Evolutionary conservation across 1,284 basidiomycete genomes (phyloP).

Genomic region (Rhodotorula sp.): DNA sequence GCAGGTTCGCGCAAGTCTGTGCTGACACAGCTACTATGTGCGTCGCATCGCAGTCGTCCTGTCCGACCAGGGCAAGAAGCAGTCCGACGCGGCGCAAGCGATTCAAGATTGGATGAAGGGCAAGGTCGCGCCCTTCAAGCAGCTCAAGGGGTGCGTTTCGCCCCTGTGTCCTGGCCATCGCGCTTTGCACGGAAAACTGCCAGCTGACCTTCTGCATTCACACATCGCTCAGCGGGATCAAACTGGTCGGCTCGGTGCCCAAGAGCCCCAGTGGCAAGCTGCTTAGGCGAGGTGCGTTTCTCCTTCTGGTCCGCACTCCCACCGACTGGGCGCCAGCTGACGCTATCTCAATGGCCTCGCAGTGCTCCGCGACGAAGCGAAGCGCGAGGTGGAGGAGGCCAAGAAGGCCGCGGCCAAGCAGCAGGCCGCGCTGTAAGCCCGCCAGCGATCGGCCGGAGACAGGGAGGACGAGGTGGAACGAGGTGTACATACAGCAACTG

Average conservation of each 20-base stretch:
- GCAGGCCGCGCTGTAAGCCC: constrained; percentile 1
- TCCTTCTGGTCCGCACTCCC: background rate
- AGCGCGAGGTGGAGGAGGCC: constrained; percentile 15
- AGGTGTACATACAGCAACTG: background rate
- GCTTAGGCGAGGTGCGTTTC: constrained; percentile 15
- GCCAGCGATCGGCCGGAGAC: background rate
- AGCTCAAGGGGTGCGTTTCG: constrained; percentile 47
- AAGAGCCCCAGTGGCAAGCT: constrained; percentile 39
- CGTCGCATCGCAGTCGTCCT: constrained; percentile 25
- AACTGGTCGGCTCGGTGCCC: constrained; percentile 40
- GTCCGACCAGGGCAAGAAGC: constrained; percentile 39
- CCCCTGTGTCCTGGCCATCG: background rate
- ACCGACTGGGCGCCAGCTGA: background rate
- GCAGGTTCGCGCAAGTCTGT: background rate
- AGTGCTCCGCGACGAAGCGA: constrained; percentile 35
- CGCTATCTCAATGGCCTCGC: background rate
- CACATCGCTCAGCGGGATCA: constrained; percentile 19
- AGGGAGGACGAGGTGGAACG: background rate
- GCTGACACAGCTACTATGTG: background rate
- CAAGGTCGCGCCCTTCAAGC: constrained; percentile 51
- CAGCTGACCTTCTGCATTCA: background rate
- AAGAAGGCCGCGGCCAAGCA: background rate
- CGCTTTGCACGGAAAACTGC: background rate
- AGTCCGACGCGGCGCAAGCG: constrained; percentile 38
- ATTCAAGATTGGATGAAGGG: constrained; percentile 48